Evolutionary conservation across 2,329 filamentous ascomycete species (phyloP).

Genomic region (Fusarium sp.): DNA sequence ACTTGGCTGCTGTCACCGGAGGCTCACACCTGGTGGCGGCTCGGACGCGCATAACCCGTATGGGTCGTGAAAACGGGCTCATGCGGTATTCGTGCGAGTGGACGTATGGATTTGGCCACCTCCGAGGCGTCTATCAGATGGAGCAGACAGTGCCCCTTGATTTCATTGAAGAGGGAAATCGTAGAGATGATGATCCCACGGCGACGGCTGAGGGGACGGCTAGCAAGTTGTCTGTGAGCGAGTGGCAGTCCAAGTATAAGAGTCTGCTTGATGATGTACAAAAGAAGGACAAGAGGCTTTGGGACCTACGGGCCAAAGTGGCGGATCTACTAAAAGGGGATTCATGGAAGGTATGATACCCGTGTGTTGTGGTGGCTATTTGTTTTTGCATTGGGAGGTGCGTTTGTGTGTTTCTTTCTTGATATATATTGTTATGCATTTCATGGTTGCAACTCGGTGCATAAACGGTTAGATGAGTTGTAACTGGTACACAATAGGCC

Average conservation of each 20-base stretch:
- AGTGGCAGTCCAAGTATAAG: slow-evolving; percentile 66
- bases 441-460: background rate
- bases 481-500: background rate
- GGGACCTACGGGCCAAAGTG: slow-evolving; percentile 57
- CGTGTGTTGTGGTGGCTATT: slow-evolving; percentile 9
- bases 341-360: slow-evolving; percentile 36
- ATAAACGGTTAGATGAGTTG: background rate
- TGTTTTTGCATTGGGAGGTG: background rate
- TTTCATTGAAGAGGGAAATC: slow-evolving; percentile 53
- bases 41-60: slow-evolving; percentile 55
- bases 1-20: slow-evolving; percentile 68
- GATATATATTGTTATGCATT: background rate
- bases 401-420: slow-evolving; percentile 4
- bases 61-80: slow-evolving; percentile 56
- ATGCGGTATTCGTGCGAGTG: slow-evolving; percentile 65
- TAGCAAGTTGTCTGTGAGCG: slow-evolving; percentile 47
- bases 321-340: slow-evolving; percentile 50
- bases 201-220: slow-evolving; percentile 30
- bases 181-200: slow-evolving; percentile 35
- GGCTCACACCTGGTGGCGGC: slow-evolving; percentile 62
- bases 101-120: slow-evolving; percentile 66
- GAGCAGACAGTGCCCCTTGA: slow-evolving; percentile 59
- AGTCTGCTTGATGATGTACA: slow-evolving; percentile 70
- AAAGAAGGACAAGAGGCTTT: slow-evolving; percentile 66
- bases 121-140: slow-evolving; percentile 66